A percentile compares a stretch with the other conserved stretches of the same genome.
These are phyloP conservation scores for Fusarium sp. DNA, from an alignment of 2,329 filamentous ascomycete genomes.

Conservation along the genomic window DNA sequence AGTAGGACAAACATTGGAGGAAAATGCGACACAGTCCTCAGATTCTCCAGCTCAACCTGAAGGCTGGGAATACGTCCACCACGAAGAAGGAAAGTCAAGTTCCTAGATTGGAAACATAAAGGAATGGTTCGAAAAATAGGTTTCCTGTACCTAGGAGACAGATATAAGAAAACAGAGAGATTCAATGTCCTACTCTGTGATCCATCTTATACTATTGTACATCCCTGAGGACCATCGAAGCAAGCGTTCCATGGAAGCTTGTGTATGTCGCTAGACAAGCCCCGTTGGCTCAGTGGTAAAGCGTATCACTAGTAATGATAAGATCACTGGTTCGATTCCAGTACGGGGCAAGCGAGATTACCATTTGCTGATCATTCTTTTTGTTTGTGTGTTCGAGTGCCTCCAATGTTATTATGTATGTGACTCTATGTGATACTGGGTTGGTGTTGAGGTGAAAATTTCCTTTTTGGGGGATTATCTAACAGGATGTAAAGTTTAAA, in stretches of 20 bases:
- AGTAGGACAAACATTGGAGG: neutral
- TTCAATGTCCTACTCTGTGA: too few relatives aligned
- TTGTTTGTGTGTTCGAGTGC: neutral
- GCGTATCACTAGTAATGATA: constrained; percentile 50
- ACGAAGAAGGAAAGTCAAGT: too few relatives aligned
- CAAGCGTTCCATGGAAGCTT: neutral
- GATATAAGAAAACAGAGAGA: neutral
- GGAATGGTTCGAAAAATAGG: neutral
- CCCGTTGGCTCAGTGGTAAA: constrained; percentile 49
- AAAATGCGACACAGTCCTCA: neutral
- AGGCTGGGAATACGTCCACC: neutral
- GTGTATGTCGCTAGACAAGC: neutral
- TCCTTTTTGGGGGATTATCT: neutral
- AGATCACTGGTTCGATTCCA: constrained; percentile 49
- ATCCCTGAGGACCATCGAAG: rapidly evolving
- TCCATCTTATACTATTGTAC: neutral
- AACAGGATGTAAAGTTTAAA: neutral
- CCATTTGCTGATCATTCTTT: neutral
- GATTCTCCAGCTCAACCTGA: neutral
- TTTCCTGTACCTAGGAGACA: neutral
- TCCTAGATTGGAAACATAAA: too few relatives aligned
- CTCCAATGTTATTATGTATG: neutral
- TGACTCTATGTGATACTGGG: too few relatives aligned
- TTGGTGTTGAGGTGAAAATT: neutral
- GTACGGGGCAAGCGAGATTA: constrained; percentile 39